Evolutionary conservation across 2,329 filamentous ascomycete genomes (phyloP).

Genomic region (Epichloe sibirici): DNA sequence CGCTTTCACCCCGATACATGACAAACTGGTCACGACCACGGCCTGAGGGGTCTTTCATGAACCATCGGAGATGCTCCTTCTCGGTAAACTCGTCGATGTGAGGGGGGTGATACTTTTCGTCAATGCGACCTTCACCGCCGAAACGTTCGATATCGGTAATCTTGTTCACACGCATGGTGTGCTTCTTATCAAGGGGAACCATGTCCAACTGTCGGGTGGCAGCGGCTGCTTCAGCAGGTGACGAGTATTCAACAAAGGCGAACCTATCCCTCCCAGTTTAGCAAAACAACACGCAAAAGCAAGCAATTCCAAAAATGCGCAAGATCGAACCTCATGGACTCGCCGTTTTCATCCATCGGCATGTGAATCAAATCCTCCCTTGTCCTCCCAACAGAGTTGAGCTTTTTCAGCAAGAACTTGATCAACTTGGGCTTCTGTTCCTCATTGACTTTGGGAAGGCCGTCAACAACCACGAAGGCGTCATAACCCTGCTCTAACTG

Average conservation of each 20-base stretch:
- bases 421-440: constrained; percentile 88
- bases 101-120: constrained; percentile 83
- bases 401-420: constrained; percentile 91
- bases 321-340: constrained; percentile 64
- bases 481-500: constrained; percentile 93
- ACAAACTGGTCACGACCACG: constrained; percentile 91
- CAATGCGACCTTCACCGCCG: constrained; percentile 82
- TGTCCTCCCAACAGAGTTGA: constrained; percentile 74
- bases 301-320: background rate
- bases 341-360: constrained; percentile 79
- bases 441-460: constrained; percentile 77
- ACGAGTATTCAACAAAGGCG: constrained; percentile 93
- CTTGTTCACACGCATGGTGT: constrained; percentile 94
- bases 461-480: constrained; percentile 91
- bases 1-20: constrained; percentile 83
- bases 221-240: constrained; percentile 75
- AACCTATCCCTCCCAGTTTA: constrained; percentile 43
- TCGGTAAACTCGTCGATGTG: constrained; percentile 75
- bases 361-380: constrained; percentile 84
- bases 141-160: constrained; percentile 95
- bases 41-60: constrained; percentile 66
- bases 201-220: constrained; percentile 82
- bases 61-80: constrained; percentile 90
- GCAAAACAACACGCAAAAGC: background rate
- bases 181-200: constrained; percentile 87